phyloP scores from a whole-genome alignment of 2,329 filamentous ascomycete species.

The Gaeumannomyces sp. region DNA sequence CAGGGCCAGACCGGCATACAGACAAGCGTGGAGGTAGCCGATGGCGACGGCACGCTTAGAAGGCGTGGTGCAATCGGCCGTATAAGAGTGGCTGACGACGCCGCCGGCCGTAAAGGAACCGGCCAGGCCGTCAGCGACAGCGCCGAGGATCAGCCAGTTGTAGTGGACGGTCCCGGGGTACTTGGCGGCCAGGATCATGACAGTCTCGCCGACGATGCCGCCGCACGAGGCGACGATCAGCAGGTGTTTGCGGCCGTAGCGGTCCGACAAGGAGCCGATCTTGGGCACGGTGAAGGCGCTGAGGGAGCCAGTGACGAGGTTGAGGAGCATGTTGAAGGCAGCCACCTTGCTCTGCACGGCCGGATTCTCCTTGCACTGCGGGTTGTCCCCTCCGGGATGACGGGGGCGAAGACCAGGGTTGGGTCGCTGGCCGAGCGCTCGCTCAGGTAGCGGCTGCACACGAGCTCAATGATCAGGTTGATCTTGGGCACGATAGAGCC shows the following conservation, averaged over 20 bases:
- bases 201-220: slow-evolving; percentile 65
- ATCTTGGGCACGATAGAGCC: slow-evolving; percentile 80
- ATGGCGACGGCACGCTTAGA: slow-evolving; percentile 76
- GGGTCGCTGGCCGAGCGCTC: slow-evolving; percentile 57
- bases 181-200: slow-evolving; percentile 72
- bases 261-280: slow-evolving; percentile 78
- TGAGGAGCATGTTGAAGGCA: slow-evolving; percentile 71
- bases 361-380: slow-evolving; percentile 57
- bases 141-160: slow-evolving; percentile 71
- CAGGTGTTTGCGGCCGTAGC: slow-evolving; percentile 71
- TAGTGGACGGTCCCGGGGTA: slow-evolving; percentile 69
- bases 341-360: slow-evolving; percentile 73
- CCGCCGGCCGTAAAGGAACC: slow-evolving; percentile 85
- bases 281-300: slow-evolving; percentile 78
- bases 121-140: slow-evolving; percentile 72
- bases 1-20: slow-evolving; percentile 83
- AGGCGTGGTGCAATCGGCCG: slow-evolving; percentile 79
- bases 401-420: slow-evolving; percentile 52
- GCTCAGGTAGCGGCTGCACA: slow-evolving; percentile 77
- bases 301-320: slow-evolving; percentile 66
- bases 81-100: slow-evolving; percentile 75
- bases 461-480: slow-evolving; percentile 76
- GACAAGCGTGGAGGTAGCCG: slow-evolving; percentile 81
- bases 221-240: slow-evolving; percentile 69
- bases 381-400: slow-evolving; percentile 63